Evolutionary conservation across 768 basidiomycete genomes (phyloP).

Genomic region (Pleurotus djamor): DNA sequence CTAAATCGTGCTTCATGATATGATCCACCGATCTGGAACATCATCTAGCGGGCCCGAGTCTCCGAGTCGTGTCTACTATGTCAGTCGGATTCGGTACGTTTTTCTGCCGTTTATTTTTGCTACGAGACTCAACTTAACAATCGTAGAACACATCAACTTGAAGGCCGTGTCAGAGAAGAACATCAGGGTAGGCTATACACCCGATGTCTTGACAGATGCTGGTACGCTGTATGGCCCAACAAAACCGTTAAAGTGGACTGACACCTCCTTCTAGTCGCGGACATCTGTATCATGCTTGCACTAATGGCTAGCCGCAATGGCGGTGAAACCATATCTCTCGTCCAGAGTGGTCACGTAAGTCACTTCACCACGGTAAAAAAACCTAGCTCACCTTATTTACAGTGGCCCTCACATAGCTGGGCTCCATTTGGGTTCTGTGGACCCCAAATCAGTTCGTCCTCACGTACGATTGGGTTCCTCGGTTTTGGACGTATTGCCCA

Average conservation of each 20-base stretch:
- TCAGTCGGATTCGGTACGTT: conserved; percentile 81
- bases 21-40: neutral
- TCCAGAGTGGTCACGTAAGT: conserved; percentile 67
- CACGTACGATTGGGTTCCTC: conserved; percentile 81
- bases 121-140: neutral
- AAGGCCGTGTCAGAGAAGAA: conserved; percentile 53
- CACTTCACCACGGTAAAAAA: neutral
- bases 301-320: conserved; percentile 92
- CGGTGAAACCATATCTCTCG: conserved; percentile 58
- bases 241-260: neutral
- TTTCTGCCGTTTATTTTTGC: neutral
- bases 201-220: conserved; percentile 91
- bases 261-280: conserved; percentile 64
- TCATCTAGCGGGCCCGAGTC: conserved; percentile 61
- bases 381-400: neutral
- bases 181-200: conserved; percentile 86
- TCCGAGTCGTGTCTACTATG: conserved; percentile 82
- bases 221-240: conserved; percentile 36
- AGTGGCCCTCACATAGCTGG: conserved; percentile 86
- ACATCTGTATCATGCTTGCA: conserved; percentile 85
- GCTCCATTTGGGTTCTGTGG: conserved; percentile 85
- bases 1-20: neutral
- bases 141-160: conserved; percentile 80
- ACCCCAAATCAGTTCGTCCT: conserved; percentile 59
- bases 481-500: conserved; percentile 96